These are phyloP conservation scores for Excoecaria agallocha DNA, from an alignment of 345 rosid species.

Conservation along the genomic window DNA sequence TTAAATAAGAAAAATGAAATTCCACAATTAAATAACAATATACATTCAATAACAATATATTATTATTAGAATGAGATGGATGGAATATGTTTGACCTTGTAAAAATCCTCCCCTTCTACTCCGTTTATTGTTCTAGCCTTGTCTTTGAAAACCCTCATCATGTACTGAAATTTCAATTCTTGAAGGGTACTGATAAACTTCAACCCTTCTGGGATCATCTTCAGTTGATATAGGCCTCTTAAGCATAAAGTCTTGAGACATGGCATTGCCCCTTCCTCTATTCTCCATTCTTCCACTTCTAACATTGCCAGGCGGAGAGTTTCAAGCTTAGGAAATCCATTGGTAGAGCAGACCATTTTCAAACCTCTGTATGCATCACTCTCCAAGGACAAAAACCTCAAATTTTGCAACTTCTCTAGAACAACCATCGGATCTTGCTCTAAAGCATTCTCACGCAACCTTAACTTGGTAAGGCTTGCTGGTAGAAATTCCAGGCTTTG, in stretches of 20 bases:
- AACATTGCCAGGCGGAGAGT: too few species aligned
- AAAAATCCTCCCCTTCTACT: background rate
- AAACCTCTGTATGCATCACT: too few species aligned
- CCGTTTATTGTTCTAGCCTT: background rate
- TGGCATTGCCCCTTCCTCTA: background rate
- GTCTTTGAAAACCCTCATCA: too few species aligned
- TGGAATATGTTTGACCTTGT: too few species aligned
- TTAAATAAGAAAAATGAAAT: too few species aligned
- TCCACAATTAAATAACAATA: too few species aligned
- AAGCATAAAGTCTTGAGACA: background rate
- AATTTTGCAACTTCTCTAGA: too few species aligned
- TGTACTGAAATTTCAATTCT: background rate
- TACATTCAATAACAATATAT: too few species aligned
- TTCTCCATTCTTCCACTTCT: background rate
- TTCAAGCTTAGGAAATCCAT: too few species aligned
- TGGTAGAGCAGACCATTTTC: too few species aligned
- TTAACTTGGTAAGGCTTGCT: slow-evolving; percentile 12
- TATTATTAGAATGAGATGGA: too few species aligned
- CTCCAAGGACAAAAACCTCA: too few species aligned
- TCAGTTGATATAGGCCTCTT: background rate
- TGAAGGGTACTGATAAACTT: background rate
- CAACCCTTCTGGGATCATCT: slow-evolving; percentile 11
- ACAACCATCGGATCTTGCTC: background rate
- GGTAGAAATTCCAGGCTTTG: slow-evolving; percentile 1
- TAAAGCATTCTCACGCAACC: background rate